These are phyloP conservation scores for Usnea hakonensis DNA, from an alignment of 495 filamentous ascomycete genomes.

Conservation along the genomic window DNA sequence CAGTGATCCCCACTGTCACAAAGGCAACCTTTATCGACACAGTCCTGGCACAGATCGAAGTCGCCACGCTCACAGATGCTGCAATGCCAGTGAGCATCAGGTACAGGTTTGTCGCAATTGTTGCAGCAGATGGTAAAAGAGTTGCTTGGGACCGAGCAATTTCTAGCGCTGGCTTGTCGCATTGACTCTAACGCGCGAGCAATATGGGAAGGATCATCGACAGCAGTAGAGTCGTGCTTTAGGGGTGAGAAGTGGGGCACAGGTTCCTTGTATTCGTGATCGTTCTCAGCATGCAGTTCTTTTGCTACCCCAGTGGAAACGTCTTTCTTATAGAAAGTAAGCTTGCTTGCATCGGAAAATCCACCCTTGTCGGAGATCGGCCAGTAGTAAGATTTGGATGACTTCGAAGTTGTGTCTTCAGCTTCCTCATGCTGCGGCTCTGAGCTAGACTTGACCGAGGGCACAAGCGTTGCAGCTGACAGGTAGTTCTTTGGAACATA, in stretches of 20 bases:
- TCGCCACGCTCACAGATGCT: constrained; percentile 87
- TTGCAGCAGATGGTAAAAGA: constrained; percentile 80
- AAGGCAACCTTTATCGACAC: constrained; percentile 63
- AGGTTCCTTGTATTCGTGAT: constrained; percentile 23
- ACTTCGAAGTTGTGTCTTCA: neutral
- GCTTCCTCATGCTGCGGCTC: constrained; percentile 5
- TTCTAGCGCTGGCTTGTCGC: constrained; percentile 1
- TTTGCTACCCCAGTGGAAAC: constrained; percentile 2
- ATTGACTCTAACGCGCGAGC: constrained; percentile 20
- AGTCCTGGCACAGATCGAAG: constrained; percentile 83
- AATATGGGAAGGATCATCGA: constrained; percentile 31
- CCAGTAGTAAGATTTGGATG: constrained; percentile 15
- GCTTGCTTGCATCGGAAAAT: constrained; percentile 17
- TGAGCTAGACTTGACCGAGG: constrained; percentile 8
- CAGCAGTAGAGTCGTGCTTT: constrained; percentile 30
- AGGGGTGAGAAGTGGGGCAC: constrained; percentile 25
- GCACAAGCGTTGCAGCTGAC: constrained; percentile 7
- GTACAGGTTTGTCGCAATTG: constrained; percentile 67
- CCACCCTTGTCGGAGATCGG: constrained; percentile 13
- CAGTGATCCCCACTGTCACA: constrained; percentile 77
- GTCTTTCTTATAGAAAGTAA: constrained; percentile 17
- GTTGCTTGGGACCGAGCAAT: neutral
- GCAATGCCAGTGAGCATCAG: constrained; percentile 87
- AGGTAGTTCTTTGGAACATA: constrained; percentile 14
- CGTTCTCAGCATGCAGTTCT: constrained; percentile 3